These are phyloP conservation scores for Calonectria leucothoes DNA, from an alignment of 2,329 filamentous ascomycete species.

Conservation along the genomic window DNA sequence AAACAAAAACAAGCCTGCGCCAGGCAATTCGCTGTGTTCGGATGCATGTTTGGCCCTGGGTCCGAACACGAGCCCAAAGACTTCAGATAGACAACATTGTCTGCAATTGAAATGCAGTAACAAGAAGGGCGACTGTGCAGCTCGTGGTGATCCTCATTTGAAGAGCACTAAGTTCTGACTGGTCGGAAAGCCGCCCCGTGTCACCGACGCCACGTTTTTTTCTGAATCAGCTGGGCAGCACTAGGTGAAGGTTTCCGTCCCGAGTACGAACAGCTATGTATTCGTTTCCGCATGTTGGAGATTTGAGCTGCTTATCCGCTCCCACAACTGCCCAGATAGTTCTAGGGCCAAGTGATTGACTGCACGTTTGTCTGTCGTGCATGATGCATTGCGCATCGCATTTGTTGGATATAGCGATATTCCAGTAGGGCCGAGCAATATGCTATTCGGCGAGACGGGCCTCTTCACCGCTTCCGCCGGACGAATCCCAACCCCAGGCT, in stretches of 20 bases:
- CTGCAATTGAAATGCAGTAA: neutral
- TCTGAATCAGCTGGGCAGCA: neutral
- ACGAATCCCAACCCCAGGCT: conserved; percentile 34
- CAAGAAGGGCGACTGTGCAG: neutral
- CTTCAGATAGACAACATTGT: neutral
- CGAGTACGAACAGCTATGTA: neutral
- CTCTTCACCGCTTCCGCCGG: conserved; percentile 36
- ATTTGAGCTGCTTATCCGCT: neutral
- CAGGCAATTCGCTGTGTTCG: neutral
- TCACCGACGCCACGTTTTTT: neutral
- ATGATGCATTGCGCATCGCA: neutral
- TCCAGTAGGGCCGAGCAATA: neutral
- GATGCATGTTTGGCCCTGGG: neutral
- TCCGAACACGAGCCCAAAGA: neutral
- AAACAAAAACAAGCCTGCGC: neutral
- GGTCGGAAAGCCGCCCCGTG: conserved; percentile 14
- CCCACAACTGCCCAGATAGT: neutral
- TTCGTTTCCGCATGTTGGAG: neutral
- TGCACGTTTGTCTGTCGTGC: neutral
- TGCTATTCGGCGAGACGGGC: conserved; percentile 33
- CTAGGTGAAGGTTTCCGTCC: neutral
- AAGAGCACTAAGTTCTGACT: neutral
- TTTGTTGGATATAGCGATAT: conserved; percentile 13
- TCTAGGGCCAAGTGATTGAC: neutral
- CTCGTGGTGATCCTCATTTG: neutral